These are phyloP conservation scores for Penicillium taxi DNA, from an alignment of 495 filamentous ascomycete species.

Conservation along the genomic window DNA sequence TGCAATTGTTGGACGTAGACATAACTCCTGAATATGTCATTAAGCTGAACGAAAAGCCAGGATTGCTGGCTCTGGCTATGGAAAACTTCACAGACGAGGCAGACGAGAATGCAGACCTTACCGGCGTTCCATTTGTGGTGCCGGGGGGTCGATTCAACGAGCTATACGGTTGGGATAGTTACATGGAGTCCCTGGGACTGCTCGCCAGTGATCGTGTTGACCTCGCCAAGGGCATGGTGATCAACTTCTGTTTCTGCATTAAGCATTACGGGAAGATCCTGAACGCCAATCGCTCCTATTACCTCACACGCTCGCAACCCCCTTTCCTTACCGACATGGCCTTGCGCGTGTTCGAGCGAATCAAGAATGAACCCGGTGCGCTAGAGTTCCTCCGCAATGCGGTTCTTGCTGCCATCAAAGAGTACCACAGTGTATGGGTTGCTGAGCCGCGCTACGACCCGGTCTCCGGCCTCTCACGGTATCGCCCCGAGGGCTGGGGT, in stretches of 20 bases:
- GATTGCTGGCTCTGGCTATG: slow-evolving; percentile 85
- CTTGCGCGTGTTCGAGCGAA: slow-evolving; percentile 77
- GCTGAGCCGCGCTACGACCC: slow-evolving; percentile 69
- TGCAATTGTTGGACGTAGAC: slow-evolving; percentile 59
- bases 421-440: slow-evolving; percentile 91
- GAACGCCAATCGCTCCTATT: slow-evolving; percentile 94
- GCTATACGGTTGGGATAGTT: slow-evolving; percentile 95
- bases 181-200: slow-evolving; percentile 88
- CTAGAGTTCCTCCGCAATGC: slow-evolving; percentile 69
- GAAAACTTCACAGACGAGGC: slow-evolving; percentile 55
- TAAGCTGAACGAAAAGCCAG: slow-evolving; percentile 74
- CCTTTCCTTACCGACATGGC: slow-evolving; percentile 98
- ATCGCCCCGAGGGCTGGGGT: slow-evolving; percentile 78
- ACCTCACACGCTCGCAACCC: slow-evolving; percentile 85
- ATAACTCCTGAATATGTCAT: slow-evolving; percentile 70
- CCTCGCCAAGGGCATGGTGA: slow-evolving; percentile 84
- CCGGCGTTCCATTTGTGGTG: slow-evolving; percentile 89
- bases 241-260: slow-evolving; percentile 96
- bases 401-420: slow-evolving; percentile 88
- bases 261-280: slow-evolving; percentile 97
- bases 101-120: slow-evolving; percentile 57
- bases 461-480: slow-evolving; percentile 76
- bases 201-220: slow-evolving; percentile 72
- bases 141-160: slow-evolving; percentile 97
- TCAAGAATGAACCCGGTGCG: slow-evolving; percentile 68